Evolutionary conservation across 1,284 basidiomycete species (phyloP), one percentile per base, ranked within the genome.

Genomic region (Melampsora medusae): DNA sequence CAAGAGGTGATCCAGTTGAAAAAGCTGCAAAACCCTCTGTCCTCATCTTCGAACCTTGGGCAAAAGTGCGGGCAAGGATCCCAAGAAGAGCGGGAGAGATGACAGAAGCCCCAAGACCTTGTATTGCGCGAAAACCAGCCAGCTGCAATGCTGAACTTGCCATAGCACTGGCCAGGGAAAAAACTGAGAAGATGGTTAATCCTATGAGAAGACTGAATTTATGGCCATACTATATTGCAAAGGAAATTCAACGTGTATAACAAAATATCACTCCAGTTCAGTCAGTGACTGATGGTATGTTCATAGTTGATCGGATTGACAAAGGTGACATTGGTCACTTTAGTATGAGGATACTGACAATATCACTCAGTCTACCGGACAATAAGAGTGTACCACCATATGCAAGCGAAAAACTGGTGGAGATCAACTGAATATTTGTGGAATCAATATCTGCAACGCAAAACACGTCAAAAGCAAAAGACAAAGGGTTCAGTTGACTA

Each of bases 71-170:
- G 22, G 62, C 65, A 12, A 74, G 65, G 22, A 74, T 65, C n/a
- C 64, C 72, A 46, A 74, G 65, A 22, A 74, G 53, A 9, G 65
- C 66, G 31, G 72, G 72, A 19, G 65, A 49, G 17, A 50, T 74
- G 53, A 65, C 65, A 17, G 72, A 62, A 17, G 72, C 72, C 3
- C 72, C 72, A 25, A 74, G 53, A 22, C 72, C 72, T 65, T 74
- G 72, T 53, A 74, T 50, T 25, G 66, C 72, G 22, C 72, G 31
- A 42, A 74, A 56, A 22, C 61, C 31, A 19, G 71, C 62, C 22
- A 73, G 61, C 50, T 73, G 71, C 9, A 66, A 28, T 35, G 49
- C 42, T 16, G 31, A 65, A 19, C 35, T 60, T 10, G 71, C 62
- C n/a, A 73, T 49, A 17, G 62, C 61, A 46, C 61, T 65, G 22